Evolutionary conservation across 257 asterid species (phyloP), one percentile per base, ranked within the genome.

Genomic region (Plectranthus barbatus): DNA sequence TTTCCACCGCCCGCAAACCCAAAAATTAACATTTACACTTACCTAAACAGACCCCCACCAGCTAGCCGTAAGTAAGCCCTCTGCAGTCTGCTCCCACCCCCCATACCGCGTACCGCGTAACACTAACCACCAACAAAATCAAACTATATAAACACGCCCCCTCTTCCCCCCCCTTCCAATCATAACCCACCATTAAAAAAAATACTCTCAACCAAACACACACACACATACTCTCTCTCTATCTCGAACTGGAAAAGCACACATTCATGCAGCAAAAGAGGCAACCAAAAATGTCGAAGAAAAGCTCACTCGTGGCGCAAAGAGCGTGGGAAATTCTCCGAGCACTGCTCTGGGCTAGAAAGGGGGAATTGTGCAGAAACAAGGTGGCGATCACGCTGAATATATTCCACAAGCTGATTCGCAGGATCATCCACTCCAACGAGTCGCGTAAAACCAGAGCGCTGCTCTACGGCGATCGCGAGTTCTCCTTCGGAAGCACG

Each of bases 401-500:
- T 37, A 36, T 52, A 0, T 49, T 82, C 40, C 65, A 60, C 2
- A 84, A 81, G 33, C 62, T 76, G 10, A 52, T 84, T 10, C 70
- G 59, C 12, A 81, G 54, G 50, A 76, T 88, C 40, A 65, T 66
- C 14, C 71, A 68, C 66, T 50, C 74, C 9, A 26, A 56, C 12
- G 48, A 64, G 44, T n/a, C 68, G 26, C 31, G 65, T 13, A 44
- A 4, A 9, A 10, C 10, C 2, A 10, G 77, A 31, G 57, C 75
- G 47, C 78, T 85, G 5, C 74, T 37, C 14, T 83, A 83, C 10
- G 92, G 97, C 0, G 95, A 90, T n/a, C 77, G 81, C 12, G 83
- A 90, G 72, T 81, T 90, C 60, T 85, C 92, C 6, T 85, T 90
- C 58, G 90, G 74, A 9, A 81, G 67, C n/a, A 78, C 95, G 0